phyloP scores from a whole-genome alignment of 2,329 filamentous ascomycete species.

The Cadophora sp. region DNA sequence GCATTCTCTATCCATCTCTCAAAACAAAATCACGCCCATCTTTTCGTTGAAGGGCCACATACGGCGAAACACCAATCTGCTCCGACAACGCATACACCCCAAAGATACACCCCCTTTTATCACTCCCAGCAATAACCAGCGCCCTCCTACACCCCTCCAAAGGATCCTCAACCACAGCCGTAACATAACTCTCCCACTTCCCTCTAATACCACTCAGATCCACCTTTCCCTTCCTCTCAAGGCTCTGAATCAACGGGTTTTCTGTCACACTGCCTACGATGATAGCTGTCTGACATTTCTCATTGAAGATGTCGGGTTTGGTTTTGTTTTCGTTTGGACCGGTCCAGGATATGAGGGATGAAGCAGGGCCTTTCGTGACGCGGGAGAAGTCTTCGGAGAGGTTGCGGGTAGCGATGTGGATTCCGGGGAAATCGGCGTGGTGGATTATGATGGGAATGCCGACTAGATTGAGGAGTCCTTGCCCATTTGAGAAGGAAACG shows the following conservation, averaged over 20 bases:
- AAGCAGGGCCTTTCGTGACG: slow-evolving; percentile 63
- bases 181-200: slow-evolving; percentile 73
- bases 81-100: slow-evolving; percentile 68
- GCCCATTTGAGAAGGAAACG: slow-evolving; percentile 4
- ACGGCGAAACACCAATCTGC: slow-evolving; percentile 66
- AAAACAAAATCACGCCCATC: not conserved
- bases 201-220: slow-evolving; percentile 63
- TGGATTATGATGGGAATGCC: slow-evolving; percentile 59
- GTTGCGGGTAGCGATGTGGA: slow-evolving; percentile 69
- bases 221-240: slow-evolving; percentile 60
- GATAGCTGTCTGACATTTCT: slow-evolving; percentile 50
- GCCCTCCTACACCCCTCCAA: slow-evolving; percentile 59
- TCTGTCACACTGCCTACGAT: slow-evolving; percentile 71
- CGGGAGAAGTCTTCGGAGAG: slow-evolving; percentile 72
- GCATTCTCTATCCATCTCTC: slow-evolving; percentile 15
- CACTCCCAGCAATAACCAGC: slow-evolving; percentile 70
- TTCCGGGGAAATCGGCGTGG: slow-evolving; percentile 65
- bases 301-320: slow-evolving; percentile 8
- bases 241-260: slow-evolving; percentile 63
- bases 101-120: slow-evolving; percentile 69
- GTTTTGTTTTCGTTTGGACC: not conserved
- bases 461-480: slow-evolving; percentile 15
- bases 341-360: slow-evolving; percentile 8
- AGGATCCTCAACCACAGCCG: slow-evolving; percentile 60
- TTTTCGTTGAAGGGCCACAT: not conserved